Conservation (phyloP, 257 asterid species). For the Solanum ahanhuiri region DNA sequence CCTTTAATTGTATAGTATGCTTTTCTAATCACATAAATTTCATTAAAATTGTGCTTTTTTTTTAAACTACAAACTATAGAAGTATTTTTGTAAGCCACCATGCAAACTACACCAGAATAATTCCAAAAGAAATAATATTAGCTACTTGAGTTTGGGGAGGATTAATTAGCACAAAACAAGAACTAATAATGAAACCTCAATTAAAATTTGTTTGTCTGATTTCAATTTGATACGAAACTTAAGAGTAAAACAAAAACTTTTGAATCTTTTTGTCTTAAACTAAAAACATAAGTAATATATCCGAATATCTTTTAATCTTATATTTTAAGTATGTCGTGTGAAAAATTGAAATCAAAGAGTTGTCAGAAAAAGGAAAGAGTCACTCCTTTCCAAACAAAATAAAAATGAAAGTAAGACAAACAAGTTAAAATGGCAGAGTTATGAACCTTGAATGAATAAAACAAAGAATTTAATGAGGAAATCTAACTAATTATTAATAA, state of each 20-base stretch:
- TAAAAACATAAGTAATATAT: neutral
- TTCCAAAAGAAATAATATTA: neutral
- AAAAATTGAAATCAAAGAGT: neutral
- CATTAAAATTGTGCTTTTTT: neutral
- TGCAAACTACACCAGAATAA: neutral
- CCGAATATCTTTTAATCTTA: neutral
- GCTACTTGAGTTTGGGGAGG: neutral
- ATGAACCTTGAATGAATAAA: neutral
- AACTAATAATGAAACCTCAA: neutral
- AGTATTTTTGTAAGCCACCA: neutral
- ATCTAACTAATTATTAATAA: neutral
- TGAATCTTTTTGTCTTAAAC: neutral
- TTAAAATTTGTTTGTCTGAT: too few relatives aligned
- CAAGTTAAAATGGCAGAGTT: rapidly evolving
- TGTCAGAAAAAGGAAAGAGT: neutral
- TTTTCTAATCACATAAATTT: neutral
- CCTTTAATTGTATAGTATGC: neutral
- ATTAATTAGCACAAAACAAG: neutral
- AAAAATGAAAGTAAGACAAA: neutral
- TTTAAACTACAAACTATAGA: neutral
- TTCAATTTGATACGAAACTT: too few relatives aligned
- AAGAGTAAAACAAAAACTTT: neutral
- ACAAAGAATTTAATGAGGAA: neutral
- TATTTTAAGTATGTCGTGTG: rapidly evolving
- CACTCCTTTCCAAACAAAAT: neutral